Evolutionary conservation across 331 rosid species (phyloP), one percentile per base, ranked within the genome.

Genomic region (Rhamnella rubrinervis): DNA sequence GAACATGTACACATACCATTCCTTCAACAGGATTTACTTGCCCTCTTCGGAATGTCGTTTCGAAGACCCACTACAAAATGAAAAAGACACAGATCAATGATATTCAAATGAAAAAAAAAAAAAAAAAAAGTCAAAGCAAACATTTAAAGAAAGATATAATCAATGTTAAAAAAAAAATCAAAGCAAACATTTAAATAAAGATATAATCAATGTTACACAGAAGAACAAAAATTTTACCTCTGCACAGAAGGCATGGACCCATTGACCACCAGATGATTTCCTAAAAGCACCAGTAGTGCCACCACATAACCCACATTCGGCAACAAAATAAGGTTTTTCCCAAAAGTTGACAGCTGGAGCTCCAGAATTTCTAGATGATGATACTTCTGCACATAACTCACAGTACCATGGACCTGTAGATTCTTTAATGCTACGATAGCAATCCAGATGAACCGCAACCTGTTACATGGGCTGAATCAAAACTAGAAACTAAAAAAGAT

Each of bases 161-260:
- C 73, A 39, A 67, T 17, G 35, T 55, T 57, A 3, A 68, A 53
- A 19, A 40, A 59, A 63, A 47, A 16, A 53, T 21, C 13, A 19
- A 53, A 12, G 18, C 11, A 21, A 12, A 58, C 11, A 23, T 55
- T 21, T 3, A 61, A 66, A 37, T 40, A 61, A 59, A 16, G 23
- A 56, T 15, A 71, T 59, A 19, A 66, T 21, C 73, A 39, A 67
- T 17, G 35, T 55, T 57, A 3, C 65, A 5, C 39, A 56, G 26
- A 19, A 58, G 53, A 8, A 17, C 77, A 68, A 63, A 61, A 17
- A 31, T 53, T 47, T 70, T 77, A 95, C 99, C 96, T 95, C 97
- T 1, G 99, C 97, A 76, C 99, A 95, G 74, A 91, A 89, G 61
- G 97, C 99, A 85, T 95, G 99, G 66, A 91, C 88, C 99, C 99